A percentile compares a stretch with the other conserved stretches of the same genome.
These are phyloP conservation scores for Mrakia hoshinonis DNA, from an alignment of 768 basidiomycete species.

Conservation along the genomic window DNA sequence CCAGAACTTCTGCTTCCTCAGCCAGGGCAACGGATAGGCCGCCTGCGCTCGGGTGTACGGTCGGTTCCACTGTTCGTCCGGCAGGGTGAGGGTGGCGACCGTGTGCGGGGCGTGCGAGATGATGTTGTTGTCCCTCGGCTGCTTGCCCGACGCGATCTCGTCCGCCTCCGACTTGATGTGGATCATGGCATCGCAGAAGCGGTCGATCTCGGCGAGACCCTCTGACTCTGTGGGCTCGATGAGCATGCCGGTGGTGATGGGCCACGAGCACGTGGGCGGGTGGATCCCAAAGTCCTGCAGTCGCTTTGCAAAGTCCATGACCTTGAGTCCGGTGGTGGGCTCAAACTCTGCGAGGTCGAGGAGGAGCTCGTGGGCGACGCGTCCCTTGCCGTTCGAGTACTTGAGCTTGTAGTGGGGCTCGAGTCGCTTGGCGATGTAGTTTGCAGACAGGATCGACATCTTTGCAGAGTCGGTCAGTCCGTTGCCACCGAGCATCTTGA, in stretches of 20 bases:
- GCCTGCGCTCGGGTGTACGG: conserved; percentile 85
- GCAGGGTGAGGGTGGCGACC: conserved; percentile 57
- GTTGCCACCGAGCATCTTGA: conserved; percentile 96
- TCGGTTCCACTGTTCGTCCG: conserved; percentile 76
- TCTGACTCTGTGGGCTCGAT: conserved; percentile 26
- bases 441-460: conserved; percentile 83
- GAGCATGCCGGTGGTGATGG: conserved; percentile 85
- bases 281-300: conserved; percentile 83
- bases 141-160: conserved; percentile 74
- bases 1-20: conserved; percentile 92
- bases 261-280: conserved; percentile 97
- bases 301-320: conserved; percentile 92
- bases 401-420: conserved; percentile 73
- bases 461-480: conserved; percentile 80
- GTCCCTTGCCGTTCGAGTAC: conserved; percentile 80
- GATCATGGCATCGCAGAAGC: conserved; percentile 91
- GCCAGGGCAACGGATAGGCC: conserved; percentile 76
- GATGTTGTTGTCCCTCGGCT: conserved; percentile 83
- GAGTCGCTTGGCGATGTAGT: conserved; percentile 90
- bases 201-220: conserved; percentile 35
- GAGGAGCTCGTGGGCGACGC: conserved; percentile 90
- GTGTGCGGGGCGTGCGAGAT: conserved; percentile 93
- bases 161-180: conserved; percentile 85
- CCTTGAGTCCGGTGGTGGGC: conserved; percentile 73
- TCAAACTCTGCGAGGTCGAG: conserved; percentile 95